Evolutionary conservation across 2,329 filamentous ascomycete genomes (phyloP), one percentile per base, ranked within the genome.

Genomic region (Magnaporthiopsis rhizophila): DNA sequence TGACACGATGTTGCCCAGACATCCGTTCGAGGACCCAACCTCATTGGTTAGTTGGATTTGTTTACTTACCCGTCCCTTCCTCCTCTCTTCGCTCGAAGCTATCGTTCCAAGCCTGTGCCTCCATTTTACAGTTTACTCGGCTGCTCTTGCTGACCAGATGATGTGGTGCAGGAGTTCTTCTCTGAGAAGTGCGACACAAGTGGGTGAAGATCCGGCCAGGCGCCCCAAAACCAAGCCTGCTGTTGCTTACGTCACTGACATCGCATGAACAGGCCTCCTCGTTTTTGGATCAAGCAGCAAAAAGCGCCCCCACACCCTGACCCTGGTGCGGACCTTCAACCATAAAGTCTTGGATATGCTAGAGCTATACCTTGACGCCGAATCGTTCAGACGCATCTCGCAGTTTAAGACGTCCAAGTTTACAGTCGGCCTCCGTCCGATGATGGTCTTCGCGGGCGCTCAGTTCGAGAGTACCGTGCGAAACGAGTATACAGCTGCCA

Each of bases 301-400:
- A 84, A 99, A 98, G 83, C 85, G 95, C n/a, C 93, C 93, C 6
- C 92, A 99, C 77, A 89, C 88, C 67, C 76, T 99, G 71, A 97
- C 92, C 0, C 77, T 98, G 59, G 82, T 89, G 57, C 87, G 95
- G 67, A 90, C 90, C 58, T 98, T 96, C 75, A 85, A 88, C 71
- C 86, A 91, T 79, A 93, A 95, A 78, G 83, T 97, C 21, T 83
- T 98, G 68, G 96, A 99, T 77, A 97, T 99, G 92, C 81, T 96
- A 64, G 95, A 99, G 82, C 78, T 98, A 71, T 82, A 91, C 74
- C 85, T 99, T 65, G 88, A 97, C 71, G 83, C 88, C 3, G 85
- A 89, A 32, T 86, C 83, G 24, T 92, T 89, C 79, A 82, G 89
- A 67, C 85, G 82, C 64, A 81, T 92, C 66, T 79, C 81, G 64